Evolutionary conservation across 2,329 filamentous ascomycete species (phyloP).

Genomic region (Beauveria sp.): DNA sequence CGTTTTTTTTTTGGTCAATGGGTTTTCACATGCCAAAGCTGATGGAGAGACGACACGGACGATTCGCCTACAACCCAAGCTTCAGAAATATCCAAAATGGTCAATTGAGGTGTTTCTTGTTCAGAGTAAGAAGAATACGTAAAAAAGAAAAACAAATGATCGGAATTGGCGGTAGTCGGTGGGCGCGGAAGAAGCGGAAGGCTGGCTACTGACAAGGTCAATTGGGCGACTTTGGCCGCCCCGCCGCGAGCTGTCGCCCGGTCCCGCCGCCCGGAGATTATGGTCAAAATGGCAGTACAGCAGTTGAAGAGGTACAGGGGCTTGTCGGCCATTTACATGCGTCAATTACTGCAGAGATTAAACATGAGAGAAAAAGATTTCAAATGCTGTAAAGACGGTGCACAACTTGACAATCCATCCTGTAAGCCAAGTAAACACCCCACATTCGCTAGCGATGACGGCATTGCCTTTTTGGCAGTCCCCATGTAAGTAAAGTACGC

Average conservation of each 20-base stretch:
- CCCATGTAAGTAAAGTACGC: neutral
- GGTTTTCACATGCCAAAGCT: neutral
- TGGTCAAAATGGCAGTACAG: too few relatives aligned
- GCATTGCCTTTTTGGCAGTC: neutral
- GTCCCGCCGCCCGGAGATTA: too few relatives aligned
- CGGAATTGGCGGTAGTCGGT: neutral
- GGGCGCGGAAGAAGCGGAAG: conserved; percentile 1
- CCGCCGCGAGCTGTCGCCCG: neutral
- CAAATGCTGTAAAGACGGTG: too few relatives aligned
- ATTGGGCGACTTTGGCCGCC: neutral
- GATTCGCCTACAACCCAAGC: too few relatives aligned
- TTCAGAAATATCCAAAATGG: neutral
- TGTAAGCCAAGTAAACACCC: too few relatives aligned
- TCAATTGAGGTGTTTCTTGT: neutral
- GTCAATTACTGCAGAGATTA: too few relatives aligned
- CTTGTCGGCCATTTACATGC: too few relatives aligned
- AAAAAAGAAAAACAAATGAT: neutral
- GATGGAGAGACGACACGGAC: too few relatives aligned
- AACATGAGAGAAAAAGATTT: too few relatives aligned
- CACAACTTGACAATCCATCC: too few relatives aligned
- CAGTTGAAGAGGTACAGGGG: too few relatives aligned
- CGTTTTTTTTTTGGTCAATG: neutral
- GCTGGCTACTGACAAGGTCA: neutral
- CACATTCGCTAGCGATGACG: neutral
- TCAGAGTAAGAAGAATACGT: neutral